These are phyloP conservation scores for Cornus florida DNA, from an alignment of 148 eudicot species.

Conservation along the genomic window DNA sequence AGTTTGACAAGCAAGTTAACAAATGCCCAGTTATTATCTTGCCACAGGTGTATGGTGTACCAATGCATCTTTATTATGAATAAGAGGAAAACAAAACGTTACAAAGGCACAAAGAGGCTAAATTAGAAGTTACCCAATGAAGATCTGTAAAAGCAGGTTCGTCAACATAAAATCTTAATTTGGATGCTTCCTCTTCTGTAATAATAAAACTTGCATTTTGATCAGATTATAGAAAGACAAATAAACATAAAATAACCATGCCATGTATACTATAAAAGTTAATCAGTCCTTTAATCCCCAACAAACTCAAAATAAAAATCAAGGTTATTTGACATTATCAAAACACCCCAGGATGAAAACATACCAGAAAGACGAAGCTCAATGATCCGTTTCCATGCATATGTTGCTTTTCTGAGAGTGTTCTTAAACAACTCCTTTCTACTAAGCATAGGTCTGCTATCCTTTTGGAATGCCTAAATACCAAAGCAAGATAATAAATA, in stretches of 20 bases:
- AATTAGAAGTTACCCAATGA: slow-evolving; percentile 66
- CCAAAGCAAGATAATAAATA: slow-evolving; percentile 6
- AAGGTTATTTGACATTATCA: not conserved
- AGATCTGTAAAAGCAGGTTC: slow-evolving; percentile 85
- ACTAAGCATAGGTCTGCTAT: slow-evolving; percentile 55
- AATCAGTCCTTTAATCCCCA: not conserved
- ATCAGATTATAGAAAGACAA: not conserved
- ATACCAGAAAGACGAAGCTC: slow-evolving; percentile 81
- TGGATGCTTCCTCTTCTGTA: slow-evolving; percentile 81
- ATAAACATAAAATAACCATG: not conserved
- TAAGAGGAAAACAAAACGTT: not conserved
- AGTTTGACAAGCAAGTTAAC: not conserved
- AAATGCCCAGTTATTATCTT: not conserved
- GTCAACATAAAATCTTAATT: slow-evolving; percentile 66
- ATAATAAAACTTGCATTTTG: not conserved
- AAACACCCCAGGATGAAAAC: not conserved
- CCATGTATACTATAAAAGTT: not conserved
- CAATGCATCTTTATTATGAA: not conserved
- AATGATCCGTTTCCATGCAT: slow-evolving; percentile 74
- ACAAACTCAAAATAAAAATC: not conserved
- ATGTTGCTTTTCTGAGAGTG: slow-evolving; percentile 77
- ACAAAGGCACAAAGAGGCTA: not conserved
- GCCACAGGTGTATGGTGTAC: not conserved
- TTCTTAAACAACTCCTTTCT: slow-evolving; percentile 82
- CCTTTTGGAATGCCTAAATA: slow-evolving; percentile 72